A percentile compares a stretch with the other conserved stretches of the same genome.
Conservation (phyloP, 768 basidiomycete species). For the Leucocoprinus sp. region DNA sequence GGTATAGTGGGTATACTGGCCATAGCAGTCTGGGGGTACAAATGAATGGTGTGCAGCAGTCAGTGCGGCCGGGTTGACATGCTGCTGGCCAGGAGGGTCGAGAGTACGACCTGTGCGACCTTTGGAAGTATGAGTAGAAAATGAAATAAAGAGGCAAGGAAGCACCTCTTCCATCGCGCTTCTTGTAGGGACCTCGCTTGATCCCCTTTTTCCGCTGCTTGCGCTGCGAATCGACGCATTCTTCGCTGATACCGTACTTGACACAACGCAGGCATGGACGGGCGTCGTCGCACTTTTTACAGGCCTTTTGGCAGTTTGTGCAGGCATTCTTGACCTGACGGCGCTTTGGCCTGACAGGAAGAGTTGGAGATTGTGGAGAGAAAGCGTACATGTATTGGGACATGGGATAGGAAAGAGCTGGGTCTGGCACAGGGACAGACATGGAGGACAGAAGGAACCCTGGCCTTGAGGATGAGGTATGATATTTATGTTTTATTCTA, state of each 20-base stretch:
- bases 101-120: constrained; percentile 52
- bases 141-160: constrained; percentile 16
- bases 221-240: constrained; percentile 84
- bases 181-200: constrained; percentile 89
- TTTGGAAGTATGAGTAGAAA: constrained; percentile 17
- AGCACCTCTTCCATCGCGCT: constrained; percentile 87
- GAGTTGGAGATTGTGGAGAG: constrained; percentile 32
- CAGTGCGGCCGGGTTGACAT: constrained; percentile 22
- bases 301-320: constrained; percentile 85
- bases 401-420: constrained; percentile 43
- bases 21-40: constrained; percentile 44
- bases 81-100: constrained; percentile 31
- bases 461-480: constrained; percentile 5
- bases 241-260: constrained; percentile 81
- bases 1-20: constrained; percentile 44
- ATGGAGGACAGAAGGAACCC: constrained; percentile 13
- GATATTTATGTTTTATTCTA: constrained; percentile 9
- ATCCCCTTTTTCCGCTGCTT: constrained; percentile 89
- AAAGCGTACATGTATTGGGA: constrained; percentile 70
- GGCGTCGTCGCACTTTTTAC: constrained; percentile 89
- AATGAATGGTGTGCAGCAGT: constrained; percentile 33
- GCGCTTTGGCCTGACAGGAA: constrained; percentile 64
- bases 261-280: constrained; percentile 90
- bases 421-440: constrained; percentile 10
- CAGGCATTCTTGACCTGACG: constrained; percentile 89